Conservation (phyloP, 495 filamentous ascomycete species). For the Pyrenopolyporus hunteri region DNA sequence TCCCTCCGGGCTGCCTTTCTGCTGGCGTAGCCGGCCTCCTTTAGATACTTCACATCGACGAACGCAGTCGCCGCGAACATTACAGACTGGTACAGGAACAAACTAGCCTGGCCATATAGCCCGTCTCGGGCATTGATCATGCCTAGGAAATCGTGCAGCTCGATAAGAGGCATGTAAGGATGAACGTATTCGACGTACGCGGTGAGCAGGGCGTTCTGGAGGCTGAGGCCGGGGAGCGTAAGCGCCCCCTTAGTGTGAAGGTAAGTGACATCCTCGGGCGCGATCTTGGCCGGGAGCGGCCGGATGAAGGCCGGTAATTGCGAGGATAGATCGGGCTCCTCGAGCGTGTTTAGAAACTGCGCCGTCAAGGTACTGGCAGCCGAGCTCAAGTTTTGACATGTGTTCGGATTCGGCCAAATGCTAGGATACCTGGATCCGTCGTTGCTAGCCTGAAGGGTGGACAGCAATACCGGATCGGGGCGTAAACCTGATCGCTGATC, state of each 20-base stretch:
- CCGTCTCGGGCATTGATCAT: constrained; percentile 70
- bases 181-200: constrained; percentile 84
- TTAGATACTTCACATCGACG: constrained; percentile 72
- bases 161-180: constrained; percentile 87
- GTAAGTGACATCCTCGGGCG: constrained; percentile 76
- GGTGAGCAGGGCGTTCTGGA: constrained; percentile 76
- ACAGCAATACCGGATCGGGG: constrained; percentile 36
- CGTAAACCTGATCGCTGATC: constrained; percentile 45
- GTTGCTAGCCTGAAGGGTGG: constrained; percentile 36
- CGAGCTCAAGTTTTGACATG: constrained; percentile 28
- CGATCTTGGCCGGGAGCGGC: constrained; percentile 70
- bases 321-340: constrained; percentile 38
- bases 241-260: constrained; percentile 77
- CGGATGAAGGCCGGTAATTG: constrained; percentile 74
- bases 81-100: constrained; percentile 80
- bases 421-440: constrained; percentile 43
- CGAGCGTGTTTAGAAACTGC: constrained; percentile 43
- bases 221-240: constrained; percentile 65
- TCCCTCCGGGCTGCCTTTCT: constrained; percentile 76
- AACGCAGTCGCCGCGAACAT: constrained; percentile 84
- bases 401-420: constrained; percentile 42
- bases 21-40: constrained; percentile 69
- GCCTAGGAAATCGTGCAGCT: constrained; percentile 73
- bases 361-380: constrained; percentile 22
- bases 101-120: constrained; percentile 68